phyloP scores from a whole-genome alignment of 1,139 yeast genomes.

The Geotrichum citri-aurantii region DNA sequence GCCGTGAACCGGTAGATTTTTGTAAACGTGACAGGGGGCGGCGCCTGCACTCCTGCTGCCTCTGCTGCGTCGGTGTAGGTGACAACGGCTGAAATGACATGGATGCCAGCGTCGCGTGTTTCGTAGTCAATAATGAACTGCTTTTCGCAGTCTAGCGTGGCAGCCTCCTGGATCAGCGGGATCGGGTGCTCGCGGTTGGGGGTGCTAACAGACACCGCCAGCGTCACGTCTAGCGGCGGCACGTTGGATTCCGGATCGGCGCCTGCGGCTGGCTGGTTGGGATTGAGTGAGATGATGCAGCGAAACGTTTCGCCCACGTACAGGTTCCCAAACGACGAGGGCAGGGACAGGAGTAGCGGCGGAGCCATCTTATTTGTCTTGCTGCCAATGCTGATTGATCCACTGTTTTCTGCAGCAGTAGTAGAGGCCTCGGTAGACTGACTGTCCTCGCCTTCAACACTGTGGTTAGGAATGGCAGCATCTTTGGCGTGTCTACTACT shows the following conservation, averaged over 20 bases:
- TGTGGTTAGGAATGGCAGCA: slow-evolving; percentile 11
- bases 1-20: slow-evolving; percentile 33
- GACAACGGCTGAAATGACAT: slow-evolving; percentile 29
- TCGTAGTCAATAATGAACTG: slow-evolving; percentile 29
- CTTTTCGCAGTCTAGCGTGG: not conserved
- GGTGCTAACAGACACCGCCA: slow-evolving; percentile 14
- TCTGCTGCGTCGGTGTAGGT: slow-evolving; percentile 20
- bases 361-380: not conserved
- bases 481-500: not conserved
- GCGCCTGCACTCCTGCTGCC: not conserved
- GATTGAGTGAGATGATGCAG: slow-evolving; percentile 27
- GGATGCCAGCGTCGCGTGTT: slow-evolving; percentile 31
- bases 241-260: slow-evolving; percentile 8
- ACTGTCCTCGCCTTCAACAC: not conserved
- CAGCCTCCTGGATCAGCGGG: slow-evolving; percentile 14
- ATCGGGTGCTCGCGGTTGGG: slow-evolving; percentile 18
- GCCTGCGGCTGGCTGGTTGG: not conserved
- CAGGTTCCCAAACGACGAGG: slow-evolving; percentile 29
- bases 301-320: slow-evolving; percentile 32
- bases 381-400: not conserved
- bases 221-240: slow-evolving; percentile 8
- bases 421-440: not conserved
- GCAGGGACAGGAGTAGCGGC: slow-evolving; percentile 22
- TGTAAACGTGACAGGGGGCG: slow-evolving; percentile 21
- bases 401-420: not conserved